These are phyloP conservation scores for Zasmidium citrigriseum DNA, from an alignment of 2,329 filamentous ascomycete species.

Conservation along the genomic window DNA sequence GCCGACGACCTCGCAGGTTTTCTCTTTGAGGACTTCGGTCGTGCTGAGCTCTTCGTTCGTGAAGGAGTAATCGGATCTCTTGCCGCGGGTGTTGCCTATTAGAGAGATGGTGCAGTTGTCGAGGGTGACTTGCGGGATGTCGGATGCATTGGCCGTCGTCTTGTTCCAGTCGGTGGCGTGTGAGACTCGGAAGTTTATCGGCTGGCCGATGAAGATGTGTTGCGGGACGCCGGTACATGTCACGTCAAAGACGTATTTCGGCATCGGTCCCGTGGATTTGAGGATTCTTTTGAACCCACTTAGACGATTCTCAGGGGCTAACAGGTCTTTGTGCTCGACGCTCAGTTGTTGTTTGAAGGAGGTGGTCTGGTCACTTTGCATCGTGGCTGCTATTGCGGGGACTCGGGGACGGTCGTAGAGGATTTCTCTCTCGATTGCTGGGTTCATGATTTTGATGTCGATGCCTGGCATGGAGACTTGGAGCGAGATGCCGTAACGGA, in stretches of 20 bases:
- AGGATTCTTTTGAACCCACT: constrained; percentile 15
- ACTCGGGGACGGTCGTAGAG: constrained; percentile 19
- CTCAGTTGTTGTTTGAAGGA: constrained; percentile 11
- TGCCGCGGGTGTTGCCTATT: constrained; percentile 3
- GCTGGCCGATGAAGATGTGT: constrained; percentile 15
- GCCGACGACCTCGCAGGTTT: not conserved
- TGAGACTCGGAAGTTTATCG: constrained; percentile 11
- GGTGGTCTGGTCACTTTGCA: constrained; percentile 3
- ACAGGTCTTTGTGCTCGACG: constrained; percentile 10
- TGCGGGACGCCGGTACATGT: constrained; percentile 7
- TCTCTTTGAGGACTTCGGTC: not conserved
- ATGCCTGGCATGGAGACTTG: constrained; percentile 16
- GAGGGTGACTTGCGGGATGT: constrained; percentile 4
- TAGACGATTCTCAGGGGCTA: constrained; percentile 6
- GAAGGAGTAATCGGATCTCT: not conserved
- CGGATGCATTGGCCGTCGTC: constrained; percentile 3
- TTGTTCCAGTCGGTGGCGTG: constrained; percentile 1
- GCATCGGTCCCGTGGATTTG: constrained; percentile 12
- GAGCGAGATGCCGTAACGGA: constrained; percentile 8
- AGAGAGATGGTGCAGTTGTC: not conserved
- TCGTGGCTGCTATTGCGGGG: constrained; percentile 8
- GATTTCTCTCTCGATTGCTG: not conserved
- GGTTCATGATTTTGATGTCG: constrained; percentile 13
- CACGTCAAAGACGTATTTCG: constrained; percentile 15
- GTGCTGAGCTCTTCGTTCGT: not conserved